Base-by-base conservation (phyloP, 768 basidiomycete species). In the Tubosaeta sp. region DNA sequence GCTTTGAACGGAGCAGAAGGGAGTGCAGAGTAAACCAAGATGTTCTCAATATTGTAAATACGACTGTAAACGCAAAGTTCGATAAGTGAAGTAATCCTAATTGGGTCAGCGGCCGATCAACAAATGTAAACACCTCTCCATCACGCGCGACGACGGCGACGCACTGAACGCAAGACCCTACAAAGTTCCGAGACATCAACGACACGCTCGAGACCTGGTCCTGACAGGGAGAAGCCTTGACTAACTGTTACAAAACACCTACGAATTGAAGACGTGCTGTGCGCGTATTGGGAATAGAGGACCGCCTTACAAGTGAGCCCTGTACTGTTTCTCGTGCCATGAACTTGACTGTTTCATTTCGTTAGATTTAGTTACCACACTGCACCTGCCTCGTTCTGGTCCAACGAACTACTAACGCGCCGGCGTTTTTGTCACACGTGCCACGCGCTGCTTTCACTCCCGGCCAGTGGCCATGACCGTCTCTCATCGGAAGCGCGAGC, bases 401-500 rank as follows among this genome's bases (percentile, higher is more conserved):
- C 18, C 35, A 35, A 35, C n/a, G 16, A 3, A 4, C n/a, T 10
- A 7, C n/a, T 14, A 10, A 11, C 21, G 19, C 25, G 31, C 48
- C 40, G 22, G 38, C 11, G 25, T 21, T 43, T 48, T 32, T 14
- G 30, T 29, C 21, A 30, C 43, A 27, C 34, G 24, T 41, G 31
- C 40, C 25, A 30, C 41, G 22, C 12, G 19, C 32, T 10, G 32
- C 31, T 30, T 29, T 43, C 34, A 6, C 18, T 16, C 53, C 32
- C 11, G 35, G 25, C 22, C 24, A 16, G 24, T 25, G 38, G 51
- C 24, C 41, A 85, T 84, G 83, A 84, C 83, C 25, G 77, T 85
- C 52, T 84, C 82, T 47, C 81, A 83, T 59, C 78, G 83, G 52
- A 85, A 83, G 68, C 76, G 80, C 46, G 80, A 81, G 65, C 76